phyloP scores from a whole-genome alignment of 345 rosid species.

The Ricinus communis region DNA sequence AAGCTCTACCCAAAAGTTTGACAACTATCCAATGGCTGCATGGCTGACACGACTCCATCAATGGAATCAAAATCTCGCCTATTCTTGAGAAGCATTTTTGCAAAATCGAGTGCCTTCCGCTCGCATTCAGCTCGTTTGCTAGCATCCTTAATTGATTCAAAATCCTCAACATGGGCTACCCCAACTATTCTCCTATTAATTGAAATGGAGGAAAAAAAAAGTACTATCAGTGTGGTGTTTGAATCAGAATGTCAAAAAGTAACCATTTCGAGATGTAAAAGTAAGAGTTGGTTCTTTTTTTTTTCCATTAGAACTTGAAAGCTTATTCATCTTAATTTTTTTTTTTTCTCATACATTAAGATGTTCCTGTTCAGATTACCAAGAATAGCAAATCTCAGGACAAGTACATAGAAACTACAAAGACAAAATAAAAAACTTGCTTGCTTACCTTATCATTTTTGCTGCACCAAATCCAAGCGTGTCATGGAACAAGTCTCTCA shows the following conservation, averaged over 20 bases:
- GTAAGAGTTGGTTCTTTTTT: background rate
- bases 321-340: background rate
- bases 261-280: too few relatives aligned
- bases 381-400: background rate
- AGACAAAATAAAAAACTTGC: background rate
- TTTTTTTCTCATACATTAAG: background rate
- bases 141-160: slow-evolving; percentile 73
- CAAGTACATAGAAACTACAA: slow-evolving; percentile 1
- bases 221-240: background rate
- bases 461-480: slow-evolving; percentile 94
- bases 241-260: too few relatives aligned
- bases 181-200: slow-evolving; percentile 85
- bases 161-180: slow-evolving; percentile 95
- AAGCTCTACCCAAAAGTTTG: slow-evolving; percentile 1
- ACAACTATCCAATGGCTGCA: slow-evolving; percentile 28
- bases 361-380: background rate
- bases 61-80: slow-evolving; percentile 70
- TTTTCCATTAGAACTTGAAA: too few relatives aligned
- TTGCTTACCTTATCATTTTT: slow-evolving; percentile 82
- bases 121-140: slow-evolving; percentile 68
- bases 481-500: slow-evolving; percentile 74
- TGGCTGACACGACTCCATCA: slow-evolving; percentile 60
- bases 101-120: slow-evolving; percentile 65
- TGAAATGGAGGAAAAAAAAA: background rate
- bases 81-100: slow-evolving; percentile 67